Percentiles rank a stretch among this genome's conserved stretches.
Evolutionary conservation across 2,329 filamentous ascomycete species (phyloP).

Genomic region (Cordyceps cicadae): DNA sequence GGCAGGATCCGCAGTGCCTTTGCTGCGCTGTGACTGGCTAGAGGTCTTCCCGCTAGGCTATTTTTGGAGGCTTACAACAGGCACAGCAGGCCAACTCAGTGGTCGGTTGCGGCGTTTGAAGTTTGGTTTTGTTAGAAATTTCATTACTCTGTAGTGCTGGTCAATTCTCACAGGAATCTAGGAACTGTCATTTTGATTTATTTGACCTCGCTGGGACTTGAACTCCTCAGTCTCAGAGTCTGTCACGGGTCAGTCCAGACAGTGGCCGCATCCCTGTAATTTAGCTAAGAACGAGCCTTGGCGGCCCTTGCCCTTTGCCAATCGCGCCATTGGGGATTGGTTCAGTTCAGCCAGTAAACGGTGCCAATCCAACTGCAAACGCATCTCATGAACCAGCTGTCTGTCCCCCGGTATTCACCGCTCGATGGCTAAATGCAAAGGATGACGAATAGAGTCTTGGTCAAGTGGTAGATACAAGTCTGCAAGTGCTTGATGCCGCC

Average conservation of each 20-base stretch:
- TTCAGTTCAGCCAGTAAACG: neutral
- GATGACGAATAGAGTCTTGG: too few species aligned
- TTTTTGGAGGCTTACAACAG: neutral
- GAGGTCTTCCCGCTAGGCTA: neutral
- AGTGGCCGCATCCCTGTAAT: neutral
- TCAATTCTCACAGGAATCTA: too few species aligned
- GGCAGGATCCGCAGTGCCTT: neutral
- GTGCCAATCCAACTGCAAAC: neutral
- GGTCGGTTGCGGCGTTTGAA: too few species aligned
- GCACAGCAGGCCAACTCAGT: too few species aligned
- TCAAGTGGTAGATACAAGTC: too few species aligned
- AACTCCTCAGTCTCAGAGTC: neutral
- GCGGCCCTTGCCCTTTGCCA: neutral
- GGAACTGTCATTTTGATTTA: too few species aligned
- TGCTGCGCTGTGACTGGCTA: neutral
- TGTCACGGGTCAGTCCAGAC: neutral
- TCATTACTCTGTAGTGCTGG: too few species aligned
- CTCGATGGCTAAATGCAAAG: too few species aligned
- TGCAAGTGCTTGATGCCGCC: too few species aligned
- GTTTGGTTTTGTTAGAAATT: too few species aligned
- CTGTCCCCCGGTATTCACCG: neutral
- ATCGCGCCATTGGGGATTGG: slow-evolving; percentile 1
- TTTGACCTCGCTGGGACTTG: too few species aligned
- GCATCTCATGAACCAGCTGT: neutral
- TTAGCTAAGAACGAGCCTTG: neutral